phyloP scores from a whole-genome alignment of 805 yeast species.

The Candida yuanshanica region DNA sequence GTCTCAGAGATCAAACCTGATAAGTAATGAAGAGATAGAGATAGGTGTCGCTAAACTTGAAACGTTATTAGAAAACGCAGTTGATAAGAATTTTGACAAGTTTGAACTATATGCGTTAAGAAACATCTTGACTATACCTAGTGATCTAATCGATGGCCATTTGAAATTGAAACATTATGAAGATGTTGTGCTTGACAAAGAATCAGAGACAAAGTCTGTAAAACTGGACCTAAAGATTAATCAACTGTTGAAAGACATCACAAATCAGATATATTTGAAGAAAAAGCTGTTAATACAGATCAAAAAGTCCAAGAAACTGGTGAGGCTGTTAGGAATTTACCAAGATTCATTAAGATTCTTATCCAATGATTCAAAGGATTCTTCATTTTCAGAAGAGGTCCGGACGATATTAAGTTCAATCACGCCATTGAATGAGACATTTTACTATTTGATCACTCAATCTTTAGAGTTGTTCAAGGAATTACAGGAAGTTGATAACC shows the following conservation, averaged over 20 bases:
- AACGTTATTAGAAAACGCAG: slow-evolving; percentile 63
- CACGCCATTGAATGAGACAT: slow-evolving; percentile 42
- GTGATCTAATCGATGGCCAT: slow-evolving; percentile 49
- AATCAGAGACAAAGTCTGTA: slow-evolving; percentile 13
- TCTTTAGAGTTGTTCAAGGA: slow-evolving; percentile 27
- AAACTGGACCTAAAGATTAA: slow-evolving; percentile 29
- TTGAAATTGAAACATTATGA: slow-evolving; percentile 65
- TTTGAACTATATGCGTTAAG: slow-evolving; percentile 77
- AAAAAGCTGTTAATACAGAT: slow-evolving; percentile 35
- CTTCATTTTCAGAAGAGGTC: slow-evolving; percentile 6
- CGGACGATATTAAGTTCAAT: slow-evolving; percentile 27
- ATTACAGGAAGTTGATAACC: slow-evolving; percentile 8
- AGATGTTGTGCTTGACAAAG: slow-evolving; percentile 31
- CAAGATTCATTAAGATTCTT: slow-evolving; percentile 27
- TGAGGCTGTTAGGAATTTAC: slow-evolving; percentile 29
- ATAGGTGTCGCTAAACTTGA: slow-evolving; percentile 81
- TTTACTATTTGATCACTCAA: slow-evolving; percentile 39
- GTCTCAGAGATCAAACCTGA: background rate
- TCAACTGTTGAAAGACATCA: slow-evolving; percentile 33
- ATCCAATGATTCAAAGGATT: slow-evolving; percentile 5
- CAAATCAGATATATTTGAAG: slow-evolving; percentile 38
- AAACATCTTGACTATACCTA: slow-evolving; percentile 69
- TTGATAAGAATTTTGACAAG: slow-evolving; percentile 80
- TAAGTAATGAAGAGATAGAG: slow-evolving; percentile 38
- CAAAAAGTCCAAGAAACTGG: slow-evolving; percentile 32